Evolutionary conservation across 805 yeast species (phyloP).

Genomic region (Saccharomycopsis sp.): DNA sequence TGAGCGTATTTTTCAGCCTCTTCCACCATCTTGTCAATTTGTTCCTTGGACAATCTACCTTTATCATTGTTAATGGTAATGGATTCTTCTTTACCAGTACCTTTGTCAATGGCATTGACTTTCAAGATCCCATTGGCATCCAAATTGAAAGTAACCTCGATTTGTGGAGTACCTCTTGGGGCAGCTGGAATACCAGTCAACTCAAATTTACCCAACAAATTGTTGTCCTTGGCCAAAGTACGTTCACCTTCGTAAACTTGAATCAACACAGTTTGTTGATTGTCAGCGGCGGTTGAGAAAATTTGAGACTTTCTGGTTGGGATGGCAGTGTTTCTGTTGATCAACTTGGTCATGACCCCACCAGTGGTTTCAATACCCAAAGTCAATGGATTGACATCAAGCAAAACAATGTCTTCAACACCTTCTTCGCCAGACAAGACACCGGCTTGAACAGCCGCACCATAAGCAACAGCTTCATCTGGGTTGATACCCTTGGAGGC

Average conservation of each 20-base stretch:
- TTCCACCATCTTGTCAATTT: conserved; percentile 94
- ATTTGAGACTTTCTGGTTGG: conserved; percentile 94
- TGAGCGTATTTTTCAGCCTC: conserved; percentile 94
- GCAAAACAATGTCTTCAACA: conserved; percentile 78
- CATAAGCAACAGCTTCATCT: conserved; percentile 98
- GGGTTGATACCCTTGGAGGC: conserved; percentile 97
- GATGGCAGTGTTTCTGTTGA: conserved; percentile 89
- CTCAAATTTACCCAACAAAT: conserved; percentile 79
- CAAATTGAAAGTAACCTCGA: conserved; percentile 80
- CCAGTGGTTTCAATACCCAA: conserved; percentile 96
- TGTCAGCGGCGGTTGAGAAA: conserved; percentile 92
- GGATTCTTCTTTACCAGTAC: conserved; percentile 86
- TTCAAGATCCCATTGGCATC: conserved; percentile 85
- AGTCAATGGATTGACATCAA: conserved; percentile 91
- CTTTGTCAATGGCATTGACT: conserved; percentile 84
- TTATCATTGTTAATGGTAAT: conserved; percentile 89
- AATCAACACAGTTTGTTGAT: conserved; percentile 90
- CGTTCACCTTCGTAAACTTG: conserved; percentile 97
- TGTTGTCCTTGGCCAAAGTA: conserved; percentile 89
- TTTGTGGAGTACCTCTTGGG: conserved; percentile 87
- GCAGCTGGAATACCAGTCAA: conserved; percentile 84
- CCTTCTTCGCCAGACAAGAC: conserved; percentile 93
- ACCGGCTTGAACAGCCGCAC: conserved; percentile 99
- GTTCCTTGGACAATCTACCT: conserved; percentile 89
- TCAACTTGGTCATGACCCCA: conserved; percentile 94